These are phyloP conservation scores for Fusarium pseudoanthophilum DNA, from an alignment of 2,329 filamentous ascomycete genomes.

Conservation along the genomic window DNA sequence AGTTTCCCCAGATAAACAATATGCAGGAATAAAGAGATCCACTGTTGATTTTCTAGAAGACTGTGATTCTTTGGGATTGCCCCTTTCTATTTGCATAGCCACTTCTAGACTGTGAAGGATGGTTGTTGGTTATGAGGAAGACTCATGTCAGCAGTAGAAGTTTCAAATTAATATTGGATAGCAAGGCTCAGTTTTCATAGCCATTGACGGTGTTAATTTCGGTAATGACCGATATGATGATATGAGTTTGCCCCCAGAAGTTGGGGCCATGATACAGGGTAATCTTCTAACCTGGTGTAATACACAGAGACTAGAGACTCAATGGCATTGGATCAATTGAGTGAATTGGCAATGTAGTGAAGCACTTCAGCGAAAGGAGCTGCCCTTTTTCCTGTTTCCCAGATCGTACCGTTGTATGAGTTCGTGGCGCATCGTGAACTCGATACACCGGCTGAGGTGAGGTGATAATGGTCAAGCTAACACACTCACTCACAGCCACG, in stretches of 20 bases:
- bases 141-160: neutral
- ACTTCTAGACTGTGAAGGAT: slow-evolving; percentile 1
- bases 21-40: neutral
- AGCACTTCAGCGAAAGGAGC: rapidly evolving
- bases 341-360: neutral
- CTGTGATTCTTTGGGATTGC: neutral
- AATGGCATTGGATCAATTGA: too few relatives aligned
- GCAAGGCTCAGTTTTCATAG: neutral
- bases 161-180: neutral
- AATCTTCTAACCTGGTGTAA: neutral
- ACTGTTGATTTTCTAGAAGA: slow-evolving; percentile 11
- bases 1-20: neutral
- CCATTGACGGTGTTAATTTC: neutral
- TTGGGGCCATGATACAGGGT: neutral
- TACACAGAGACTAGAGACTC: neutral
- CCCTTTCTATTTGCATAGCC: slow-evolving; percentile 8
- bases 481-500: neutral
- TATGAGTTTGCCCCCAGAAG: neutral
- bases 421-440: neutral
- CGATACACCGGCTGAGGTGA: rapidly evolving
- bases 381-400: rapidly evolving
- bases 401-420: neutral
- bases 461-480: rapidly evolving
- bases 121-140: neutral
- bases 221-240: neutral